These are phyloP conservation scores for Tetradesmus lagerheimii DNA, from an alignment of 139 green algal genomes.

Conservation along the genomic window DNA sequence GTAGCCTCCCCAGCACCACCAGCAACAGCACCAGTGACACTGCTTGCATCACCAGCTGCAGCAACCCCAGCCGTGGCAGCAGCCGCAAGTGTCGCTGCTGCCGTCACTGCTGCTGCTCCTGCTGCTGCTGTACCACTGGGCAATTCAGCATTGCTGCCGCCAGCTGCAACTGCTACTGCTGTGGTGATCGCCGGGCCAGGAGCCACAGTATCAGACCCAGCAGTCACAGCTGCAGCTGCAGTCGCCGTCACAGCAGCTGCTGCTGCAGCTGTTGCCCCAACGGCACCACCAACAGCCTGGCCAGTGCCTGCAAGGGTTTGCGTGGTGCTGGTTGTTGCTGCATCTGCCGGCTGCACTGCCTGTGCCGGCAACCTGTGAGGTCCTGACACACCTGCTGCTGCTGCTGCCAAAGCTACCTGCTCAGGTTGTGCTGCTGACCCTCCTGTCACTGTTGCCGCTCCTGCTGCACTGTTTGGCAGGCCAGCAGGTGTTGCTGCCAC, in stretches of 20 bases:
- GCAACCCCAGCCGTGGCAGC: background rate
- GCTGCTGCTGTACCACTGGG: background rate
- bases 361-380: background rate
- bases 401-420: background rate
- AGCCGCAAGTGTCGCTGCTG: background rate
- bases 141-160: background rate
- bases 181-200: background rate
- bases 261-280: background rate
- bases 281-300: background rate
- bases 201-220: background rate
- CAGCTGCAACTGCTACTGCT: background rate
- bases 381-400: background rate
- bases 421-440: background rate
- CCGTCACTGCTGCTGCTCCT: background rate
- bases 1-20: background rate
- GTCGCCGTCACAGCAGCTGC: background rate
- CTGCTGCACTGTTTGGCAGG: background rate
- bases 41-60: background rate
- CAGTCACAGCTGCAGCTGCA: background rate
- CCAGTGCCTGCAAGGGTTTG: background rate
- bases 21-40: background rate
- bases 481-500: constrained; percentile 8
- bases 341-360: background rate
- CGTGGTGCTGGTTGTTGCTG: background rate
- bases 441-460: background rate